Evolutionary conservation across 2,329 filamentous ascomycete genomes (phyloP).

Genomic region (Paecilomyces sp.): DNA sequence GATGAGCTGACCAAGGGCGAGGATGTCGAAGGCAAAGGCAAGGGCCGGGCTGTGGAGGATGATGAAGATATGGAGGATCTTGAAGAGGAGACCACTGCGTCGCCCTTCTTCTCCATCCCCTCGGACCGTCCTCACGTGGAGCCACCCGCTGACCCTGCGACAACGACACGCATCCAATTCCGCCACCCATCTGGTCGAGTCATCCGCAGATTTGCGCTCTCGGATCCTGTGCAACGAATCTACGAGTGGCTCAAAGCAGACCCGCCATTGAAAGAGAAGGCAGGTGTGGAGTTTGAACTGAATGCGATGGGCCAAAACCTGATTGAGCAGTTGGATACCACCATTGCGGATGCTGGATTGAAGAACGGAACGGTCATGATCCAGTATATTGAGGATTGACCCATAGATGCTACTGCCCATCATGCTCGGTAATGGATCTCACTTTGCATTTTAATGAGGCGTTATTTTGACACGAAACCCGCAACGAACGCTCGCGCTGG

Average conservation of each 20-base stretch:
- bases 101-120: conserved; percentile 62
- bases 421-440: neutral
- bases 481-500: neutral
- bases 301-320: conserved; percentile 83
- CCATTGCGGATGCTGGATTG: conserved; percentile 72
- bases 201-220: conserved; percentile 73
- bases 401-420: neutral
- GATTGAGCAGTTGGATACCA: conserved; percentile 64
- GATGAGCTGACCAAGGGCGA: conserved; percentile 74
- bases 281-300: conserved; percentile 74
- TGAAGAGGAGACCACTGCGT: conserved; percentile 24
- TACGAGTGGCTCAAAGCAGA: conserved; percentile 93
- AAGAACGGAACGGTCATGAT: conserved; percentile 96
- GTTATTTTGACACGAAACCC: neutral
- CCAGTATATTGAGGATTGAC: conserved; percentile 64
- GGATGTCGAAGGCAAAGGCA: conserved; percentile 42
- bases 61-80: conserved; percentile 29
- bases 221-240: conserved; percentile 71
- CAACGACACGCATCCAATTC: conserved; percentile 86
- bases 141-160: conserved; percentile 62
- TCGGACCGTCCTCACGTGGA: conserved; percentile 68
- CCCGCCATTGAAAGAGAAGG: conserved; percentile 71
- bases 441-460: neutral
- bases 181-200: conserved; percentile 75
- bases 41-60: conserved; percentile 33